phyloP scores from a whole-genome alignment of 2,329 filamentous ascomycete genomes.

The Aureobasidium sp. region DNA sequence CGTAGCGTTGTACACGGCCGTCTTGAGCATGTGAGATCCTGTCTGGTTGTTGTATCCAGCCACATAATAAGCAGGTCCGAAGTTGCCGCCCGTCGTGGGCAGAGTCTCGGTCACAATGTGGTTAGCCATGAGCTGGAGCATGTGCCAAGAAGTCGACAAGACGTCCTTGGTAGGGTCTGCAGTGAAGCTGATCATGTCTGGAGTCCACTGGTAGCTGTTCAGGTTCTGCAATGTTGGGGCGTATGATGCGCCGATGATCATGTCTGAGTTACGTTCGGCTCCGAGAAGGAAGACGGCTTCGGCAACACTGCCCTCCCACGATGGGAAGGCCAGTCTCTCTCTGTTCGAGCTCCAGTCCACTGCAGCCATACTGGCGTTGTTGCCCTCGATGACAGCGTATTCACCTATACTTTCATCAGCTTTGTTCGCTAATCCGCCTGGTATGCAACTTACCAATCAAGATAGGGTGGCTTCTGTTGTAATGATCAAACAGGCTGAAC shows the following conservation, averaged over 20 bases:
- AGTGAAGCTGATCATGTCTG: slow-evolving; percentile 30
- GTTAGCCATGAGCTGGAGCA: slow-evolving; percentile 30
- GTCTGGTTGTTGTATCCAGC: slow-evolving; percentile 30
- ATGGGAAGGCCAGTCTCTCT: slow-evolving; percentile 14
- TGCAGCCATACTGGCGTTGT: slow-evolving; percentile 32
- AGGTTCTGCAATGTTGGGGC: slow-evolving; percentile 18
- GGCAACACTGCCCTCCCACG: slow-evolving; percentile 47
- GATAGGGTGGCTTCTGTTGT: slow-evolving; percentile 26
- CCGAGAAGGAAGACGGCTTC: slow-evolving; percentile 57
- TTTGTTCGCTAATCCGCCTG: not conserved
- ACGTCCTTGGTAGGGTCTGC: slow-evolving; percentile 26
- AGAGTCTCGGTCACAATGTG: slow-evolving; percentile 31
- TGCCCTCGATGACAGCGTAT: slow-evolving; percentile 40
- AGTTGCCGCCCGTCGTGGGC: slow-evolving; percentile 23
- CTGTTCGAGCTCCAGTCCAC: slow-evolving; percentile 25
- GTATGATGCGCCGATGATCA: slow-evolving; percentile 45
- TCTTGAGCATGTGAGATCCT: slow-evolving; percentile 32
- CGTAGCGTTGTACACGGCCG: slow-evolving; percentile 40
- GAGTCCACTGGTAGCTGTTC: slow-evolving; percentile 18
- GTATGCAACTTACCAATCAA: slow-evolving; percentile 23
- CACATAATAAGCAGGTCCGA: slow-evolving; percentile 35
- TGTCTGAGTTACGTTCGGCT: slow-evolving; percentile 51
- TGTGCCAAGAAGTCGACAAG: slow-evolving; percentile 16
- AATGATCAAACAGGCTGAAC: slow-evolving; percentile 35
- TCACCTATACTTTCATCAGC: slow-evolving; percentile 29